A percentile compares a stretch with the other conserved stretches of the same genome.
Evolutionary conservation across 2,329 filamentous ascomycete species (phyloP).

Genomic region (Clarireedia monteithiana): DNA sequence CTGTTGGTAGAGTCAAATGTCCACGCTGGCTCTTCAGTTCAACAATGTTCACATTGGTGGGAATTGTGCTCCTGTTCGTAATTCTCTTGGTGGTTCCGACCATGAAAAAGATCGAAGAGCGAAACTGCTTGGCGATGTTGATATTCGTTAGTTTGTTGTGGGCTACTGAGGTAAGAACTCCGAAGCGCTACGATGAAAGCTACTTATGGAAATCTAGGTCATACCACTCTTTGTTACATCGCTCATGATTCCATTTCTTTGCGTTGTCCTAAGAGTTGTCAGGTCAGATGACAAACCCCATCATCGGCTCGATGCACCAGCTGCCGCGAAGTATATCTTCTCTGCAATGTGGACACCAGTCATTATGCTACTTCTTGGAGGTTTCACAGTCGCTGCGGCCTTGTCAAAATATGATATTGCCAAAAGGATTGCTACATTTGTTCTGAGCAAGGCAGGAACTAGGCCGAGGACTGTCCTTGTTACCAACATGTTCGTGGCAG

Average conservation of each 20-base stretch:
- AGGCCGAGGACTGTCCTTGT: conserved; percentile 80
- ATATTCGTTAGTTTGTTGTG: conserved; percentile 90
- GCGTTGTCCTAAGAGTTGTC: conserved; percentile 78
- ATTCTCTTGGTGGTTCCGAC: conserved; percentile 69
- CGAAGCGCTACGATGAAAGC: conserved; percentile 6
- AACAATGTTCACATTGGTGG: conserved; percentile 69
- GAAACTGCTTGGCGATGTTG: conserved; percentile 91
- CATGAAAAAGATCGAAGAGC: conserved; percentile 81
- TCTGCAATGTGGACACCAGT: conserved; percentile 98
- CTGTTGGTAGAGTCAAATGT: conserved; percentile 66
- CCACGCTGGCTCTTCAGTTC: conserved; percentile 79
- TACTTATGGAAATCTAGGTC: conserved; percentile 45
- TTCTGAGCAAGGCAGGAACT: conserved; percentile 92
- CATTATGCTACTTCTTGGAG: conserved; percentile 94
- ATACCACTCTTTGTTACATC: conserved; percentile 97
- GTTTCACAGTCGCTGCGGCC: conserved; percentile 91
- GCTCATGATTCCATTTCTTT: conserved; percentile 85
- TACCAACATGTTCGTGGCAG: conserved; percentile 98
- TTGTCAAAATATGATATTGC: conserved; percentile 97
- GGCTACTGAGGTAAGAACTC: conserved; percentile 74
- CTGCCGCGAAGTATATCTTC: conserved; percentile 79
- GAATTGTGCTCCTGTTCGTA: conserved; percentile 65
- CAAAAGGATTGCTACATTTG: conserved; percentile 92
- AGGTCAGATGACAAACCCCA: conserved; percentile 66
- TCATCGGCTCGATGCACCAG: conserved; percentile 66